Base-by-base conservation (phyloP, 768 basidiomycete species). In the Lactarius hatsudake region DNA sequence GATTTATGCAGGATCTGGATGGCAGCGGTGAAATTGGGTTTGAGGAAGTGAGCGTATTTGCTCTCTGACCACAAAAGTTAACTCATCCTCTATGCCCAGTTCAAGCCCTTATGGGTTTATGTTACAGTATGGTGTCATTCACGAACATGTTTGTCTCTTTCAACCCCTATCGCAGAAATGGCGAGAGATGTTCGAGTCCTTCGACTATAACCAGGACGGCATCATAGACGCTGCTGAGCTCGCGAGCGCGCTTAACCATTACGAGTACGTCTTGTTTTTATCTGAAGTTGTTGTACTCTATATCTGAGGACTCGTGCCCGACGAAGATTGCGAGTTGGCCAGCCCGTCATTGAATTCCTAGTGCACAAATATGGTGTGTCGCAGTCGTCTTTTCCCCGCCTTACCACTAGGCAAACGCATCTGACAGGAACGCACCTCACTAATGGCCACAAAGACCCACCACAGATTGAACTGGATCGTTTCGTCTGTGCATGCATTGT, bases 401-500 rank as follows among this genome's bases (percentile, higher is more conserved):
- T 12, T 26, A 23, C 12, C 2, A 13, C 15, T 26, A 26, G 1
- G 23, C 51, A 26, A 17, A 53, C 26, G 6, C 20, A n/a, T 26
- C 23, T n/a, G 26, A 63, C 28, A 63, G 62, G 62, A 7, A 63
- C 38, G 5, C 17, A 15, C 9, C 36, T n/a, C n/a, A 7, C 58
- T 42, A 23, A 26, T 36, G 13, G 2, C 62, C 18, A 55, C n/a
- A 36, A 23, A 3, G n/a, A 18, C 26, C 18, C 53, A 10, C 62
- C 62, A 2, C 53, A 56, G 18, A 63, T 63, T 12, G 54, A 63
- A 30, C 30, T 63, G 20, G 62, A 63, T 17, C 62, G 62, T 18
- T 63, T 63, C n/a, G 62, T 63, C 28, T 63, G 62, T n/a, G 62
- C 62, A 2, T 63, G 62, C 62, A 32, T 63, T 32, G 62, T 63